Percentiles rank a stretch among this genome's conserved stretches.
phyloP scores from a whole-genome alignment of 192 early-diverging fungal species.

The Diversispora eburnea region DNA sequence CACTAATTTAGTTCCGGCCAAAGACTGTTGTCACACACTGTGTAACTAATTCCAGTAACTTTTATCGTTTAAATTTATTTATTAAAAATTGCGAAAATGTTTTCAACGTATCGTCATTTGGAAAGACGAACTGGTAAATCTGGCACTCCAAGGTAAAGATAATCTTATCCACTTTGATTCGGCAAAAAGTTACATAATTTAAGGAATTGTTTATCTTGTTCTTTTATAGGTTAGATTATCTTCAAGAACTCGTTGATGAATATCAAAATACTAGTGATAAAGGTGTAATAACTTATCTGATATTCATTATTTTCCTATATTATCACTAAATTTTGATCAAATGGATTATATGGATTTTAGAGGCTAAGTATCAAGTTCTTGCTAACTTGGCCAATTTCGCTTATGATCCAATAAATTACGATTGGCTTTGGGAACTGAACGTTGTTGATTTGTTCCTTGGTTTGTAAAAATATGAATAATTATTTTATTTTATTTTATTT shows the following conservation, averaged over 20 bases:
- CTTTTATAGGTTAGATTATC: slow-evolving; percentile 20
- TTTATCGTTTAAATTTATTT: no score
- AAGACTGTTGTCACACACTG: no score
- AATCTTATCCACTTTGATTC: background rate
- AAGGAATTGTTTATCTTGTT: background rate
- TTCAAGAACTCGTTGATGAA: slow-evolving; percentile 27
- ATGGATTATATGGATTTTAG: background rate
- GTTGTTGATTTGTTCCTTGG: slow-evolving; percentile 42
- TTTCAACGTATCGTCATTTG: slow-evolving; percentile 6
- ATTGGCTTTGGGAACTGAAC: slow-evolving; percentile 39
- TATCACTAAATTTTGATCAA: background rate
- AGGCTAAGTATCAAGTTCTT: slow-evolving; percentile 34
- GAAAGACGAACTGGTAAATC: slow-evolving; percentile 22
- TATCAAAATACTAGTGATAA: slow-evolving; percentile 27
- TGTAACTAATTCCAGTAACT: no score
- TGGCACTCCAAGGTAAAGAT: slow-evolving; percentile 15
- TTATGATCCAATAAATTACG: slow-evolving; percentile 54
- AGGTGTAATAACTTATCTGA: slow-evolving; percentile 4
- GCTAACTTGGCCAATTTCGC: slow-evolving; percentile 52
- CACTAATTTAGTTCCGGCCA: no score
- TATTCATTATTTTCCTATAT: background rate
- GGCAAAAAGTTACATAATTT: background rate
- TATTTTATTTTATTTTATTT: background rate
- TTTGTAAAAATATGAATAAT: background rate
- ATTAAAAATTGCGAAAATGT: no score